Evolutionary conservation across 2,329 filamentous ascomycete species (phyloP), one percentile per base, ranked within the genome.

Genomic region (Tolypocladium endophyticum): DNA sequence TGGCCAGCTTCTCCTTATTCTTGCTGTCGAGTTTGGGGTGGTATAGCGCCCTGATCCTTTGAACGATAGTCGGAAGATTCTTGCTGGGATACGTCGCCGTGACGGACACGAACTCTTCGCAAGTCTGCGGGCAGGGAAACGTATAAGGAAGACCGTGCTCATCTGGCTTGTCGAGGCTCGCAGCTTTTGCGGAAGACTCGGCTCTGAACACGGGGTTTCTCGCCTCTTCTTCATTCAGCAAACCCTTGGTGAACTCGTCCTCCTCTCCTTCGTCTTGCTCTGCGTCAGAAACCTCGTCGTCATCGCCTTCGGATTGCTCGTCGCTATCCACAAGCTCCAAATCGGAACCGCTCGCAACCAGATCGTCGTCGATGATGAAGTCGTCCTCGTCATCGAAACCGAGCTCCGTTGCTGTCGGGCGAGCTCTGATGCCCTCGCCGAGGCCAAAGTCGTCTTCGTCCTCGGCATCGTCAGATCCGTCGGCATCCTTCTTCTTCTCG

Each of bases 341-440:
- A 45, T 87, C 86, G 7, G 90, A 93, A 43, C 86, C 89, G 65
- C 87, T 92, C 16, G 92, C 92, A 39, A 97, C 82, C 20, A 97
- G 80, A 68, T 96, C 88, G 63, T 94, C 90, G 61, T 97, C 93
- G 62, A 97, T 86, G 33, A 93, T 71, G 67, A 97, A 97, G 66
- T 97, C 91, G 67, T 97, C 93, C 70, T 97, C 93, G 66, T 97
- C 93, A 64, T 96, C 92, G 39, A 96, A 87, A 7, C 86, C 89
- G 23, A 92, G 72, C 60, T 87, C 81, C 14, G 81, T 79, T 4
- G 81, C 81, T 9, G 83, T 85, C 38, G 79, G 79, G 30, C 79
- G 77, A 58, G 77, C 75, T 66, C 77, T 82, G 64, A 87, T 83
- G 52, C 85, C 85, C 56, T 73, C 70, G 39, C 85, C 85, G 20